Evolutionary conservation across 2,329 filamentous ascomycete species (phyloP).

Genomic region (Epichloe hybrida): DNA sequence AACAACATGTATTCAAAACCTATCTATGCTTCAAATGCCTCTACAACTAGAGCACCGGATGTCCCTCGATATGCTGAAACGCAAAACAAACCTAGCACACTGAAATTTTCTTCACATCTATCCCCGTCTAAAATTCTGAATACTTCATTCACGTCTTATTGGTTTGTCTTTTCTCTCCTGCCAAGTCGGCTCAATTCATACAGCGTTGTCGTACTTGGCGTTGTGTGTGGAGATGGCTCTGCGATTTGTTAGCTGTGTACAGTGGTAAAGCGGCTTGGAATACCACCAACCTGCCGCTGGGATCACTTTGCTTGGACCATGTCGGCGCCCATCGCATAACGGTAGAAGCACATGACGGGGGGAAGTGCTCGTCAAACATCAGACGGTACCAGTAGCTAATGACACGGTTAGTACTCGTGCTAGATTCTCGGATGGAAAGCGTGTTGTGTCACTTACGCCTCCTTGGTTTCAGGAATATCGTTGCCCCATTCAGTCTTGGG

Average conservation of each 20-base stretch:
- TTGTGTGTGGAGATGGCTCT: constrained; percentile 67
- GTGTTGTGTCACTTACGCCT: constrained; percentile 48
- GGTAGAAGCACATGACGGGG: constrained; percentile 75
- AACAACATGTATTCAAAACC: neutral
- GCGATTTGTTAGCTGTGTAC: constrained; percentile 10
- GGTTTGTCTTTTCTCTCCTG: neutral
- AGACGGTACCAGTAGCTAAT: constrained; percentile 82
- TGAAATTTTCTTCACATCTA: neutral
- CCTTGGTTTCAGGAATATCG: constrained; percentile 92
- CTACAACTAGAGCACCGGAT: neutral
- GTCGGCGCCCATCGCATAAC: constrained; percentile 96
- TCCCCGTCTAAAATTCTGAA: neutral
- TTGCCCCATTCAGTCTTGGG: constrained; percentile 90
- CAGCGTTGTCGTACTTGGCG: constrained; percentile 52
- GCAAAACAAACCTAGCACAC: neutral
- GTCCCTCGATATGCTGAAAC: neutral
- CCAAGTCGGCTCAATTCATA: constrained; percentile 13
- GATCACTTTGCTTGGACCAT: constrained; percentile 93
- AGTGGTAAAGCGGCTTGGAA: neutral
- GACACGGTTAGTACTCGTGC: neutral
- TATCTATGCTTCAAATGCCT: neutral
- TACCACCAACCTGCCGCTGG: constrained; percentile 61
- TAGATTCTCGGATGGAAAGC: no score
- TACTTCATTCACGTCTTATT: neutral
- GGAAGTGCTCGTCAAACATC: constrained; percentile 98